Percentiles rank a stretch among this genome's conserved stretches.
These are phyloP conservation scores for Psilocybe azurescens DNA, from an alignment of 768 basidiomycete species.

Conservation along the genomic window DNA sequence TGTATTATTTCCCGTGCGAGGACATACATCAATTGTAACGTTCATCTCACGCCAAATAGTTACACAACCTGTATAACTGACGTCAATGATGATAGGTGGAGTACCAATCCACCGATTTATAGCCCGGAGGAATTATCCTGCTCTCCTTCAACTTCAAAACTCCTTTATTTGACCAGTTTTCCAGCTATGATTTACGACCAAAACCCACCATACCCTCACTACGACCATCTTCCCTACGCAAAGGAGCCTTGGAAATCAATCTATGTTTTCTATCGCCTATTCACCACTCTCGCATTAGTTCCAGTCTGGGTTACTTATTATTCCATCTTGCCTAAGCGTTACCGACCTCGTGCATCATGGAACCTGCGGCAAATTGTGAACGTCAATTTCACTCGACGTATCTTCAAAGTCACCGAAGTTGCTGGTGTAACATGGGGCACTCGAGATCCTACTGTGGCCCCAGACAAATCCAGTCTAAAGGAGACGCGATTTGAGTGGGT, in stretches of 20 bases:
- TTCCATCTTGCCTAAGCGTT: constrained; percentile 43
- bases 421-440: constrained; percentile 63
- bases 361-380: constrained; percentile 52
- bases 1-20: no score
- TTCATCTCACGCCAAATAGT: not conserved
- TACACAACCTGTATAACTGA: not conserved
- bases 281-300: constrained; percentile 53
- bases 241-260: constrained; percentile 50
- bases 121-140: not conserved
- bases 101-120: not conserved
- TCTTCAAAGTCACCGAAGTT: constrained; percentile 58
- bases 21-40: not conserved
- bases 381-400: constrained; percentile 56
- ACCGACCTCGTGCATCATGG: constrained; percentile 56
- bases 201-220: constrained; percentile 45
- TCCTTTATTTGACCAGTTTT: not conserved
- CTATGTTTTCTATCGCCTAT: constrained; percentile 51
- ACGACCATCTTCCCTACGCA: constrained; percentile 47
- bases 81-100: not conserved
- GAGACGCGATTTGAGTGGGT: constrained; percentile 58
- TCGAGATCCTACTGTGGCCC: constrained; percentile 46
- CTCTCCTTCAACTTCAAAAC: no score
- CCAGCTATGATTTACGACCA: constrained; percentile 29
- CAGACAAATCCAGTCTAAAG: constrained; percentile 35
- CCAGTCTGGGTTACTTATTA: constrained; percentile 52